These are phyloP conservation scores for Suillus decipiens DNA, from an alignment of 768 basidiomycete genomes.

Conservation along the genomic window DNA sequence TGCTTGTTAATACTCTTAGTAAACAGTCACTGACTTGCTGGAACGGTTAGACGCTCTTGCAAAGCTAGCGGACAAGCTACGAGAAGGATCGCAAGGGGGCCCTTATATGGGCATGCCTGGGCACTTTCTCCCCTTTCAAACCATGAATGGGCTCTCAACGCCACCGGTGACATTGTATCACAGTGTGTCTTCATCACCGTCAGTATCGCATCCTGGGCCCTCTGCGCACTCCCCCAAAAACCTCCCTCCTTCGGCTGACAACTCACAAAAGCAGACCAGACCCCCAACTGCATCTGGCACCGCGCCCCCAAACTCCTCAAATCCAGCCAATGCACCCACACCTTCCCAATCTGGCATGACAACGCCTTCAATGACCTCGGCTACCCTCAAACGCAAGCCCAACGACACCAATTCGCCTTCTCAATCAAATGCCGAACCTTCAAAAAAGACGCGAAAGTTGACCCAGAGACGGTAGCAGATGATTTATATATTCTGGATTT, in stretches of 20 bases:
- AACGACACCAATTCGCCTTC: conserved; percentile 52
- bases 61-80: conserved; percentile 40
- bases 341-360: conserved; percentile 43
- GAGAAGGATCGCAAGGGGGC: conserved; percentile 27
- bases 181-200: conserved; percentile 41
- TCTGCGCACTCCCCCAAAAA: conserved; percentile 54
- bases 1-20: conserved; percentile 25
- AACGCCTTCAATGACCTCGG: conserved; percentile 49
- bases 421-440: conserved; percentile 45
- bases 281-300: conserved; percentile 46
- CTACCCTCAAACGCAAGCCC: conserved; percentile 59
- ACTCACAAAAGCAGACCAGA: conserved; percentile 67
- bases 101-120: conserved; percentile 18
- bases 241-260: conserved; percentile 46
- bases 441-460: conserved; percentile 58
- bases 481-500: conserved; percentile 27
- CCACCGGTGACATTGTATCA: conserved; percentile 47
- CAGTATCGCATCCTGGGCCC: conserved; percentile 45
- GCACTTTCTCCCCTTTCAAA: conserved; percentile 10
- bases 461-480: conserved; percentile 39
- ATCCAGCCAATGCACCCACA: conserved; percentile 39
- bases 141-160: conserved; percentile 23
- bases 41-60: conserved; percentile 44
- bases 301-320: conserved; percentile 29
- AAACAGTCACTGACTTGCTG: conserved; percentile 23